Evolutionary conservation across 176 grass and related monocot genomes (phyloP), one percentile per base, ranked within the genome.

Genomic region (Triticum timopheevii): DNA sequence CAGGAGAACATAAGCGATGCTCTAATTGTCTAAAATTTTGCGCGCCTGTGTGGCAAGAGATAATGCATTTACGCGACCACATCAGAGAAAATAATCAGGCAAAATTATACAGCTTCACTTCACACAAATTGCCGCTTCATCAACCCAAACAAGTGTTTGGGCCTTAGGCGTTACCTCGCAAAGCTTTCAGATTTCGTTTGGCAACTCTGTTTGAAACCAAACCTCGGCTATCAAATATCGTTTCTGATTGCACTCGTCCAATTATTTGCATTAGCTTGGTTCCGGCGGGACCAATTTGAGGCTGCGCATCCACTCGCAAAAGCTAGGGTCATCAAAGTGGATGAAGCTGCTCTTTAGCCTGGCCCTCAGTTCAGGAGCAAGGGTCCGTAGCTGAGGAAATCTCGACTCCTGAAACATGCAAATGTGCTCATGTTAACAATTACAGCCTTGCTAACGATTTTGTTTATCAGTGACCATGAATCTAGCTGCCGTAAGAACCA

Each of bases 231-330:
- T 81, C 61, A 27, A 36, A 73, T 8, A 59, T 3, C 13, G 0
- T 73, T 67, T 44, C 1, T 1, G 58, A n/a, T 20, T 25, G 34
- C 28, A 28, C 25, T 42, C 45, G 34, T 34, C 68, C 27, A 0
- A 62, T 72, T 63, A 50, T 20, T 42, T 84, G 65, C 69, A 74
- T 93, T 94, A 99, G 76, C 94, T 94, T 62, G 89, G 92, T 88
- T 96, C 92, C 8, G 97, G 92, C 0, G 97, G 92, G 23, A 96
- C 92, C 82, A 99, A 79, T 82, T 96, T 99, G 87, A 99, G 90
- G 87, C 90, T 99, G 70, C 92, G 92, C 97, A 99, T 99, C 97
- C 97, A 99, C 92, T 99, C 97, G 8, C 94, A 99, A 85, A 99
- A 94, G 73, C 97, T 99, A 71, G 88, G 83, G 65, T 96, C 97